These are phyloP conservation scores for Chytridium lagenaria DNA, from an alignment of 371 early-diverging fungal genomes.

Conservation along the genomic window DNA sequence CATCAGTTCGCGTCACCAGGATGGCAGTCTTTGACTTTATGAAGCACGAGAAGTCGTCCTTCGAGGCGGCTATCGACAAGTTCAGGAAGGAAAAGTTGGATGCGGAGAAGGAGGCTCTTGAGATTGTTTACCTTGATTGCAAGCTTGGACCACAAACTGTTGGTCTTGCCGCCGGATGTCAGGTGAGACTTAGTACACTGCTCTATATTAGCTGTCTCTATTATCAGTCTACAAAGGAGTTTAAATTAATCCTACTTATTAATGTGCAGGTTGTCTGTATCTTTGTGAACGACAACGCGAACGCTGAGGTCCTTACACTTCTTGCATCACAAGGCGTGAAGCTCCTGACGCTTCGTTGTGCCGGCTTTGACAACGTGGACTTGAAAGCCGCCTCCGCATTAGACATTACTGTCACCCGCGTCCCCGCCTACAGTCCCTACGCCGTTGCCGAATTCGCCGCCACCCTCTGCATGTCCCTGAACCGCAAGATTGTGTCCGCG, in stretches of 20 bases:
- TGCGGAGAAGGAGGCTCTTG: not conserved
- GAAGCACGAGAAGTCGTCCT: constrained; percentile 38
- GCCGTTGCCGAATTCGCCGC: constrained; percentile 57
- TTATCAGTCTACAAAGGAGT: not conserved
- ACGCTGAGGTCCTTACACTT: constrained; percentile 37
- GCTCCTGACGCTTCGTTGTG: constrained; percentile 54
- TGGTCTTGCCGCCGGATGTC: constrained; percentile 33
- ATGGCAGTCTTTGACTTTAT: constrained; percentile 44
- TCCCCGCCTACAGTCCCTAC: constrained; percentile 54
- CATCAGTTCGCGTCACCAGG: constrained; percentile 11
- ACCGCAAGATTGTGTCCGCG: constrained; percentile 49
- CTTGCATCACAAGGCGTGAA: constrained; percentile 41
- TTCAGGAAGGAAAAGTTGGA: constrained; percentile 8
- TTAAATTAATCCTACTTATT: not conserved
- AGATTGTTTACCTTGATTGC: constrained; percentile 32
- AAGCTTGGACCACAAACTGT: constrained; percentile 33
- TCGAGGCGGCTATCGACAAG: constrained; percentile 25
- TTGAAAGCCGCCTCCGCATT: constrained; percentile 40
- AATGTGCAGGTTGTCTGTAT: constrained; percentile 43
- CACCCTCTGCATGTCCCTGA: constrained; percentile 47
- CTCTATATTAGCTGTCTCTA: not conserved
- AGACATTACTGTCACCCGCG: constrained; percentile 46
- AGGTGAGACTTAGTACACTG: constrained; percentile 1
- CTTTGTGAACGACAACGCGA: constrained; percentile 54
- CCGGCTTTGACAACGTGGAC: constrained; percentile 54